Percentiles rank a stretch among this genome's conserved stretches.
Conservation (phyloP, 257 asterid genomes). For the Ligustrum vulgare region DNA sequence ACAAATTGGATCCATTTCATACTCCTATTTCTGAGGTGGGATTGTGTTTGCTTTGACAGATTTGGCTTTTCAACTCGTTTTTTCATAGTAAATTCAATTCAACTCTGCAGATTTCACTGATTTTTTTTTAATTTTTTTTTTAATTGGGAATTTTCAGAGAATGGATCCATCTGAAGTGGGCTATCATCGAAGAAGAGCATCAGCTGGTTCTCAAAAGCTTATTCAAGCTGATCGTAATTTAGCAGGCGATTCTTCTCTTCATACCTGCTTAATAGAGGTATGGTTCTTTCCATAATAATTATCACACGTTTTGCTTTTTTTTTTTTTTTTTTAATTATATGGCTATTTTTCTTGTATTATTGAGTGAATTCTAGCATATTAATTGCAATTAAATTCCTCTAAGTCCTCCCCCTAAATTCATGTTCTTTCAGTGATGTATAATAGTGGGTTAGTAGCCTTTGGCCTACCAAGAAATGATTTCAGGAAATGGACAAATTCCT, state of each 20-base stretch:
- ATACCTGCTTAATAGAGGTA: conserved; percentile 68
- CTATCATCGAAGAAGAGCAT: conserved; percentile 64
- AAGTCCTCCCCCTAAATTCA: background rate
- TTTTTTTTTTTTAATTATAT: background rate
- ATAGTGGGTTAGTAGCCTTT: conserved; percentile 16
- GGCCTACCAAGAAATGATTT: conserved; percentile 20
- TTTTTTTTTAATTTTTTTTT: background rate
- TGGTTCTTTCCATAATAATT: background rate
- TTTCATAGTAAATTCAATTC: background rate
- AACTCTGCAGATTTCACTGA: conserved; percentile 19
- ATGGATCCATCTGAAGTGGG: conserved; percentile 55
- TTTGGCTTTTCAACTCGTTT: conserved; percentile 11
- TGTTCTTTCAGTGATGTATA: conserved; percentile 22
- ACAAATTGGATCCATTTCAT: conserved; percentile 56
- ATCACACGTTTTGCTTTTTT: background rate
- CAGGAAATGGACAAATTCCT: conserved; percentile 35
- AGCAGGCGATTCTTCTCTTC: conserved; percentile 44
- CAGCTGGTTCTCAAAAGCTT: conserved; percentile 67
- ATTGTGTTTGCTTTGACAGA: conserved; percentile 21
- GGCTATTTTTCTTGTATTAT: background rate
- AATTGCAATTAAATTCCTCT: background rate
- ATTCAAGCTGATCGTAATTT: conserved; percentile 37
- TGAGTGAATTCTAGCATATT: background rate
- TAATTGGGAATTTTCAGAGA: conserved; percentile 45
- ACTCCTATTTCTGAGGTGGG: conserved; percentile 74